Percentiles rank a stretch among this genome's conserved stretches.
Conservation (phyloP, 108 stramenopile species). For the Hondaea fermentalgiana region DNA sequence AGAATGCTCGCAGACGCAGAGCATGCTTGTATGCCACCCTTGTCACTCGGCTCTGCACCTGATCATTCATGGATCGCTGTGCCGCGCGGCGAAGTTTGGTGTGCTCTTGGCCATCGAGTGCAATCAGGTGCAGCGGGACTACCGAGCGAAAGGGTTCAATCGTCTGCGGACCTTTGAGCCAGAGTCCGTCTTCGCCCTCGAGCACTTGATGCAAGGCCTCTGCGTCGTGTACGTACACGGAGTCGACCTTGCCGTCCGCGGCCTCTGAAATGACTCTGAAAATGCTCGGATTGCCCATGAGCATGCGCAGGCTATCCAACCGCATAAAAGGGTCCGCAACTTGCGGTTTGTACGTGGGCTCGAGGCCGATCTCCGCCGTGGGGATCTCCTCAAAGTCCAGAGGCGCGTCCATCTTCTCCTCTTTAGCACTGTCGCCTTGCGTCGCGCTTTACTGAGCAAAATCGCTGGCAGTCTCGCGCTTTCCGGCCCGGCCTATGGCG, state of each 20-base stretch:
- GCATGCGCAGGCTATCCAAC: background rate
- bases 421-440: too few species aligned
- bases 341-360: background rate
- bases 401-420: too few species aligned
- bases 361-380: background rate
- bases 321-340: background rate
- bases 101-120: background rate
- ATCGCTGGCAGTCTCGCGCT: too few species aligned
- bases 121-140: background rate
- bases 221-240: background rate
- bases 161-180: constrained; percentile 2
- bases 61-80: background rate
- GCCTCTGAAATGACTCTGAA: background rate
- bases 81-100: background rate
- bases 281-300: background rate
- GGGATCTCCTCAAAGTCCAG: background rate
- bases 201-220: background rate
- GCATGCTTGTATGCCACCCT: background rate
- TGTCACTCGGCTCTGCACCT: background rate
- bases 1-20: background rate
- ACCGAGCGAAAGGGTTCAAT: background rate
- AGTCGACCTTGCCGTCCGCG: background rate
- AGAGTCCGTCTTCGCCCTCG: background rate
- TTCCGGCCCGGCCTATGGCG: too few species aligned
- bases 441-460: too few species aligned